Base-by-base conservation (phyloP, 1,139 yeast species). In the Scheffersomyces stambukii region DNA sequence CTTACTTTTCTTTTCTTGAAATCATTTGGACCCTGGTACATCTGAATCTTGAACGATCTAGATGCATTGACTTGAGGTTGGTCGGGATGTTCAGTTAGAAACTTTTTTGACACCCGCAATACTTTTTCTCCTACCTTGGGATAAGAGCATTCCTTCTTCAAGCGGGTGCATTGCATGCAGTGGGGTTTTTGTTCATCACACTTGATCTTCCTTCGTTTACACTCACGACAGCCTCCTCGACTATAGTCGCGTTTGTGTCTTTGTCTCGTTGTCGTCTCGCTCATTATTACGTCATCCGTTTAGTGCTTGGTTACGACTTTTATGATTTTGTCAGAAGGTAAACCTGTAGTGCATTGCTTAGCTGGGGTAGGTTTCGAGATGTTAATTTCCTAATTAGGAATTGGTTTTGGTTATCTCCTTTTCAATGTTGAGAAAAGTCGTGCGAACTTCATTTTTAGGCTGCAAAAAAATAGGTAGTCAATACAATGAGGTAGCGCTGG, bases 141-240 rank as follows among this genome's bases (percentile, higher is more conserved):
- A 30, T 55, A 55, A 12, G 40, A 38, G 31, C 61, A 55, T 4
- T 20, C 29, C 29, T 52, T 53, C n/a, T 40, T 41, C 16, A 54
- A 40, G 17, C 56, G 35, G 6, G 43, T 28, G 35, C 61, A 55
- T 25, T 47, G 54, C 57, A 67, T 57, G 42, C 81, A 75, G 21
- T 39, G 42, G 1, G 78, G 78, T 37, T 70, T 68, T 4, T 52
- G 51, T 43, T 75, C 81, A 44, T 73, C 79, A 45, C 81, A 75
- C 46, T 54, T 52, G 35, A 52, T 50, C 25, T 55, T 55, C 13
- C 60, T 40, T 20, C 60, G 37, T 35, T 54, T 55, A 31, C 61
- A 55, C 33, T 54, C 60, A 18, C 46, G 38, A 34, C 61, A 55
- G 3, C 60, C 61, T 6, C 43, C 48, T 29, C 52, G 48, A 37